Percentiles rank a stretch among this genome's conserved stretches.
Conservation (phyloP, 2,329 filamentous ascomycete genomes). For the Botryosphaeria dothidea region DNA sequence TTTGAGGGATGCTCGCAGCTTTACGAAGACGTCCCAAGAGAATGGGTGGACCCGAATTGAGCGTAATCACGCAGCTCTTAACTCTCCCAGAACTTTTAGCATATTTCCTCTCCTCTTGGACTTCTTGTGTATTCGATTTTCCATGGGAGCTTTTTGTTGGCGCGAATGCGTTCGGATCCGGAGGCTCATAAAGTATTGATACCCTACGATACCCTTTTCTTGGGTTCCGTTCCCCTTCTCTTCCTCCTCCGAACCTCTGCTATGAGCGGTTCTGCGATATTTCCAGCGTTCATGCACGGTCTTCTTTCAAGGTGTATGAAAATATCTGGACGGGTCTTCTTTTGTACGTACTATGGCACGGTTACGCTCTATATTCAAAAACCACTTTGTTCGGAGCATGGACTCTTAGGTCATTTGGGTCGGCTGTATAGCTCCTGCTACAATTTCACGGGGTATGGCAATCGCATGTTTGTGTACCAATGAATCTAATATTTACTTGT, state of each 20-base stretch:
- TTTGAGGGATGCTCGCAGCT: slow-evolving; percentile 41
- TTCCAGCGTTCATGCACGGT: slow-evolving; percentile 2
- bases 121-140: background rate
- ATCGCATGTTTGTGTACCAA: too few relatives aligned
- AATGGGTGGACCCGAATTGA: slow-evolving; percentile 11
- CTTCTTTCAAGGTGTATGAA: background rate
- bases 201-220: slow-evolving; percentile 12
- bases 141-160: background rate
- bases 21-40: slow-evolving; percentile 9
- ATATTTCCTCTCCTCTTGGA: background rate
- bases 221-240: background rate
- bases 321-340: background rate
- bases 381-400: background rate
- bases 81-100: background rate
- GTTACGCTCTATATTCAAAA: background rate
- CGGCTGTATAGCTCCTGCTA: too few relatives aligned
- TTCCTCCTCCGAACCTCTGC: background rate
- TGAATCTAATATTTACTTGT: too few relatives aligned
- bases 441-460: too few relatives aligned
- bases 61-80: background rate
- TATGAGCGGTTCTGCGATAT: slow-evolving; percentile 4
- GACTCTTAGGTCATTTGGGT: too few relatives aligned
- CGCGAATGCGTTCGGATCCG: slow-evolving; percentile 5
- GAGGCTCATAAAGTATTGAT: slow-evolving; percentile 14
- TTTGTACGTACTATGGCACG: background rate